Evolutionary conservation across 495 filamentous ascomycete species (phyloP), one percentile per base, ranked within the genome.

Genomic region (Jackrogersella minutella): DNA sequence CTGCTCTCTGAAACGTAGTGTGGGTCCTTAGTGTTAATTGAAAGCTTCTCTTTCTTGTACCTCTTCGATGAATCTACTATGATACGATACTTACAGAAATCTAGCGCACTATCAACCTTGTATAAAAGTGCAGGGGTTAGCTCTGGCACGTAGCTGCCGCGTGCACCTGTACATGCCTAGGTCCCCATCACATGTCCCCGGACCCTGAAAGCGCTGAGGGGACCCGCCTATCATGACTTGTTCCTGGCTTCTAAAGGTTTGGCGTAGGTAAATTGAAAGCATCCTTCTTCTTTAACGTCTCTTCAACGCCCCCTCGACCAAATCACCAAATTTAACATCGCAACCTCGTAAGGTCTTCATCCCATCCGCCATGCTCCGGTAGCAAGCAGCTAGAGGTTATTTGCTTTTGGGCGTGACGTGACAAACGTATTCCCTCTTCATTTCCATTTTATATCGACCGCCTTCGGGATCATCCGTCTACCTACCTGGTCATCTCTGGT

Each of bases 341-440:
- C 50, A 58, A 30, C 21, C 22, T 36, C 39, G 34, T 26, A 51
- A 63, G 58, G 44, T 26, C 54, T 11, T 50, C 54, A 37, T 63
- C 49, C 54, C 17, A 59, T 55, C 47, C 59, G 56, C 60, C 66
- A 69, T 69, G 66, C 24, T 46, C 59, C 56, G 59, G 51, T 69
- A 69, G 60, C 50, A 44, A 44, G 21, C 28, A 21, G n/a, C n/a
- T n/a, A n/a, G n/a, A n/a, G 49, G 54, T 36, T 39, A 55, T 51
- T 33, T 55, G 58, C 26, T 56, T 60, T 10, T 63, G 47, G 60
- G 60, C 56, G 56, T 56, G 16, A 64, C 58, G 54, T 21, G n/a
- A n/a, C n/a, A n/a, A n/a, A 64, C 55, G 53, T 50, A 17, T 55
- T 54, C 16, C 52, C 36, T 57, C 57, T 53, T 65, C 56, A 52